phyloP scores from a whole-genome alignment of 2,329 filamentous ascomycete species.

The Colletotrichum caudatum region DNA sequence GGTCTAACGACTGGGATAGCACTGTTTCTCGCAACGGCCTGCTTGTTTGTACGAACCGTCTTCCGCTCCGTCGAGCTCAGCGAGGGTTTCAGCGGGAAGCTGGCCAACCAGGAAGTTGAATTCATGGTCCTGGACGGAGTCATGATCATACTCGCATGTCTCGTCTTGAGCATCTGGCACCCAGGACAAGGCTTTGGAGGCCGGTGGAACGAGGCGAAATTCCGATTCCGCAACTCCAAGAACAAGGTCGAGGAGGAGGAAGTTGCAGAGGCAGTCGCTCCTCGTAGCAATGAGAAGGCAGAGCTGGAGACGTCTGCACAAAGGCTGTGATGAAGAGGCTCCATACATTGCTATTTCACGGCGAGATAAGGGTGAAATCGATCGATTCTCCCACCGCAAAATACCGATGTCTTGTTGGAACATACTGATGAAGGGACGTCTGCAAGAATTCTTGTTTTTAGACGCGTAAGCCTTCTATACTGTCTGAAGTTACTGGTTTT shows the following conservation, averaged over 20 bases:
- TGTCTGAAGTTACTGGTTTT: no score
- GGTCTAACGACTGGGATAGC: not conserved
- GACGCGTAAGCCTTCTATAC: not conserved
- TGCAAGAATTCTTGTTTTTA: not conserved
- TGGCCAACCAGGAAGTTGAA: slow-evolving; percentile 22
- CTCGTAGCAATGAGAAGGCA: not conserved
- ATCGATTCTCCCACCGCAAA: not conserved
- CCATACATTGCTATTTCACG: not conserved
- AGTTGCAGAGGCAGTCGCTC: not conserved
- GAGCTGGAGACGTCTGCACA: not conserved
- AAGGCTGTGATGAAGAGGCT: not conserved
- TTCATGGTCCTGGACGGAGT: slow-evolving; percentile 21
- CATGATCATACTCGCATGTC: slow-evolving; percentile 18
- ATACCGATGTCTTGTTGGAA: not conserved
- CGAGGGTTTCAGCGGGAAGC: slow-evolving; percentile 14
- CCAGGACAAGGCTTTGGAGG: slow-evolving; percentile 9
- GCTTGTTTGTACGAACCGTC: slow-evolving; percentile 14
- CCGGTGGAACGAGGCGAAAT: slow-evolving; percentile 25
- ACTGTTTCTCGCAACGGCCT: slow-evolving; percentile 2
- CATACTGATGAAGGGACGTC: not conserved
- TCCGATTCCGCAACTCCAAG: slow-evolving; percentile 14
- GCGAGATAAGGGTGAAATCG: not conserved
- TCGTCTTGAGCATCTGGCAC: slow-evolving; percentile 15
- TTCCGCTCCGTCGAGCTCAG: slow-evolving; percentile 24
- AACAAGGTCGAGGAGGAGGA: not conserved